phyloP scores from a whole-genome alignment of 352 stramenopile species.

The Globisporangium radiosum region DNA sequence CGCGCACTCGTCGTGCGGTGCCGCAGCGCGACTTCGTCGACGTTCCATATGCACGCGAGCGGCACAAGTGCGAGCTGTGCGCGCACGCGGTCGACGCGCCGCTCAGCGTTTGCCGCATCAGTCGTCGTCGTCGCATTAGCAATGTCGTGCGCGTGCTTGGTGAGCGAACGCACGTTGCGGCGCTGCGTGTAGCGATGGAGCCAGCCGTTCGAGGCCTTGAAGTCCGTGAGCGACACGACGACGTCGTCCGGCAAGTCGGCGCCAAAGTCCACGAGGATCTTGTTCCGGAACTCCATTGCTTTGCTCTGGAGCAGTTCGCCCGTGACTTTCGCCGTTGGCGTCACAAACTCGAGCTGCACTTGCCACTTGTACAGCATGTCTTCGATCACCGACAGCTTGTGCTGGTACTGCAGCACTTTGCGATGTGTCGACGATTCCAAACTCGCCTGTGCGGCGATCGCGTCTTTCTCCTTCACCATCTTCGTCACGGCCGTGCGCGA shows the following conservation, averaged over 20 bases:
- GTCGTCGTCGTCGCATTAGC: slow-evolving; percentile 2
- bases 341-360: slow-evolving; percentile 66
- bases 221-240: slow-evolving; percentile 71
- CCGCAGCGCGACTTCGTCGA: slow-evolving; percentile 47
- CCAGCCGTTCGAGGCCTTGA: slow-evolving; percentile 83
- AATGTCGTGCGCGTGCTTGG: slow-evolving; percentile 25
- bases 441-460: slow-evolving; percentile 62
- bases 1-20: slow-evolving; percentile 37
- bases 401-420: slow-evolving; percentile 79
- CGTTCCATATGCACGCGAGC: slow-evolving; percentile 63
- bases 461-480: slow-evolving; percentile 80
- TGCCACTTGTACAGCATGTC: slow-evolving; percentile 86
- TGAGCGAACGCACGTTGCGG: slow-evolving; percentile 55
- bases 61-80: slow-evolving; percentile 37
- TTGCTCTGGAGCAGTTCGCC: slow-evolving; percentile 73
- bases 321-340: slow-evolving; percentile 60
- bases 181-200: slow-evolving; percentile 72
- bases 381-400: slow-evolving; percentile 81
- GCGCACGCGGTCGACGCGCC: slow-evolving; percentile 44
- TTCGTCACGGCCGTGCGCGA: slow-evolving; percentile 80
- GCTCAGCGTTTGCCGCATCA: slow-evolving; percentile 14
- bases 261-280: slow-evolving; percentile 67
- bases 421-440: slow-evolving; percentile 63
- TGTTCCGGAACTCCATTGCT: slow-evolving; percentile 77
- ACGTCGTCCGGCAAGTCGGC: slow-evolving; percentile 64